Conservation (phyloP, 768 basidiomycete genomes). For the Leccinellum albellum region DNA sequence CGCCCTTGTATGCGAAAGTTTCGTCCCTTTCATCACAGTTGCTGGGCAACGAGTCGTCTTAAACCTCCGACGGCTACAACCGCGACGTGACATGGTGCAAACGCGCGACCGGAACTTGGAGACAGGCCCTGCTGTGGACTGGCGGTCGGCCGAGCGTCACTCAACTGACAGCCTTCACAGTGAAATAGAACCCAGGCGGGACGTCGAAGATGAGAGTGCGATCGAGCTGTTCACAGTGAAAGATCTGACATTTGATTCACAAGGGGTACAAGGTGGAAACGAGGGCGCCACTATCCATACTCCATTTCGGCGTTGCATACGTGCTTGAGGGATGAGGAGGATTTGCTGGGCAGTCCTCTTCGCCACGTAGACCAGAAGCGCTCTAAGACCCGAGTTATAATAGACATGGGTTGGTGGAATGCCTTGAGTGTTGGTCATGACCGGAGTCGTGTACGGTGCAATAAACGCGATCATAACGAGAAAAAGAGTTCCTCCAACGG, state of each 20-base stretch:
- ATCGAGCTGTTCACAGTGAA: background rate
- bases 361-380: background rate
- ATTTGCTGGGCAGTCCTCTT: background rate
- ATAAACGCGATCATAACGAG: too few relatives aligned
- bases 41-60: constrained; percentile 18
- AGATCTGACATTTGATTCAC: background rate
- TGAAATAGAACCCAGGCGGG: background rate
- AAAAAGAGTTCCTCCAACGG: background rate
- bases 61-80: constrained; percentile 6
- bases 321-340: background rate
- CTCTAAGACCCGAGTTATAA: too few relatives aligned
- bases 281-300: background rate
- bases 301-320: background rate
- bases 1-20: background rate
- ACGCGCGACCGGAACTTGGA: background rate
- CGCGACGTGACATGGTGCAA: background rate
- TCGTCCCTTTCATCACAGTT: constrained; percentile 11
- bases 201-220: background rate
- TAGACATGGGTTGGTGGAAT: too few relatives aligned
- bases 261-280: background rate
- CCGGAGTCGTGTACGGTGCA: too few relatives aligned
- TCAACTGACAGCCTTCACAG: background rate
- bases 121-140: background rate
- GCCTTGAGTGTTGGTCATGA: too few relatives aligned
- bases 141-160: background rate